Conservation (phyloP, 768 basidiomycete genomes). For the Tylopilus sp. region DNA sequence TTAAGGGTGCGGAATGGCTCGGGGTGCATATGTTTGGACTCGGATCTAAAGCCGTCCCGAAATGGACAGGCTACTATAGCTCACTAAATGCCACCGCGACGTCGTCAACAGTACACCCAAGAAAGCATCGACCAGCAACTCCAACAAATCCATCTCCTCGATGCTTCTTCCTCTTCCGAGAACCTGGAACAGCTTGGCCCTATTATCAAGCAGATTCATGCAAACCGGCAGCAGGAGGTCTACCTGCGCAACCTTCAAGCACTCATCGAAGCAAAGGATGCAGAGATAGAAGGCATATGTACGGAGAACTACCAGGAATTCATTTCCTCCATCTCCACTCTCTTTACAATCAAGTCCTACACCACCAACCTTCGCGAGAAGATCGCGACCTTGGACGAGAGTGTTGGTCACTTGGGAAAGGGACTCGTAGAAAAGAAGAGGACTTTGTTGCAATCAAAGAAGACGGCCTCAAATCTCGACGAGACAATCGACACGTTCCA, state of each 20-base stretch:
- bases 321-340: slow-evolving; percentile 92
- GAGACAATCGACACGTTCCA: slow-evolving; percentile 96
- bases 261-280: slow-evolving; percentile 93
- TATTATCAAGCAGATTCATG: slow-evolving; percentile 90
- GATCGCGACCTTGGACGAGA: slow-evolving; percentile 84
- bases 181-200: slow-evolving; percentile 95
- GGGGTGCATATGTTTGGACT: slow-evolving; percentile 29
- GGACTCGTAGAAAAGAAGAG: slow-evolving; percentile 93
- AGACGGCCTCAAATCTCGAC: slow-evolving; percentile 91
- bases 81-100: slow-evolving; percentile 66
- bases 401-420: slow-evolving; percentile 83
- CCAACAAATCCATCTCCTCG: slow-evolving; percentile 86
- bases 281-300: slow-evolving; percentile 95
- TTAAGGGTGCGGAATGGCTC: not conserved
- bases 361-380: slow-evolving; percentile 91
- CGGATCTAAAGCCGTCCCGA: slow-evolving; percentile 29
- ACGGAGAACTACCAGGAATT: slow-evolving; percentile 98
- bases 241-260: slow-evolving; percentile 82
- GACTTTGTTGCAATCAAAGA: slow-evolving; percentile 81
- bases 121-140: slow-evolving; percentile 87
- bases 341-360: slow-evolving; percentile 94
- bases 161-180: slow-evolving; percentile 84
- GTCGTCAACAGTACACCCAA: slow-evolving; percentile 70
- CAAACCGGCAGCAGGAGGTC: slow-evolving; percentile 81
- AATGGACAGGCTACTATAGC: slow-evolving; percentile 11